A percentile compares a stretch with the other conserved stretches of the same genome.
These are phyloP conservation scores for Fusarium citri DNA, from an alignment of 2,329 filamentous ascomycete species.

Conservation along the genomic window DNA sequence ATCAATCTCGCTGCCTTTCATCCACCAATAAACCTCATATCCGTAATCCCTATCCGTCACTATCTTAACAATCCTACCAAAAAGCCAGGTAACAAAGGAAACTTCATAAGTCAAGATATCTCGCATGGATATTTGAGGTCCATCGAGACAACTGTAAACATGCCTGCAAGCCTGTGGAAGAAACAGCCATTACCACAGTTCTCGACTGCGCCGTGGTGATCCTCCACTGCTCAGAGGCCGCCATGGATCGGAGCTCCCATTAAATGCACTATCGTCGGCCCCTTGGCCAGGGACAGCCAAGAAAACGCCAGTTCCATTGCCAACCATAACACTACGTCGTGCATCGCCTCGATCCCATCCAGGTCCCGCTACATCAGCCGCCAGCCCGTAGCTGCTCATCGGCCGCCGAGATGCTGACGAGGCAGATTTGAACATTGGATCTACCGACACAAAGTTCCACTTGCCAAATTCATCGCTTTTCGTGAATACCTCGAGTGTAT, in stretches of 20 bases:
- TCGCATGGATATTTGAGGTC: not conserved
- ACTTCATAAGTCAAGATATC: constrained; percentile 17
- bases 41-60: not conserved
- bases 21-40: constrained; percentile 19
- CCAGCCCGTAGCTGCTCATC: constrained; percentile 68
- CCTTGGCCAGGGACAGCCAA: constrained; percentile 60
- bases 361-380: constrained; percentile 60
- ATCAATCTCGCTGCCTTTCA: constrained; percentile 16
- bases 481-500: constrained; percentile 70
- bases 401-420: constrained; percentile 54
- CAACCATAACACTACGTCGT: constrained; percentile 65
- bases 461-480: constrained; percentile 69
- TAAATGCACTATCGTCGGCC: constrained; percentile 13
- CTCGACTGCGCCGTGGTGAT: constrained; percentile 42
- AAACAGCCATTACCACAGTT: constrained; percentile 39
- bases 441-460: constrained; percentile 68
- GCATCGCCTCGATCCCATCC: constrained; percentile 66
- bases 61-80: constrained; percentile 5
- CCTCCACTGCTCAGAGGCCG: constrained; percentile 57
- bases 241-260: constrained; percentile 42
- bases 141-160: not conserved
- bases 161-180: not conserved
- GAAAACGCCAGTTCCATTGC: constrained; percentile 64
- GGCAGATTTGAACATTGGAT: constrained; percentile 47
- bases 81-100: constrained; percentile 6